These are phyloP conservation scores for Botrytis medusae DNA, from an alignment of 2,329 filamentous ascomycete genomes.

Conservation along the genomic window DNA sequence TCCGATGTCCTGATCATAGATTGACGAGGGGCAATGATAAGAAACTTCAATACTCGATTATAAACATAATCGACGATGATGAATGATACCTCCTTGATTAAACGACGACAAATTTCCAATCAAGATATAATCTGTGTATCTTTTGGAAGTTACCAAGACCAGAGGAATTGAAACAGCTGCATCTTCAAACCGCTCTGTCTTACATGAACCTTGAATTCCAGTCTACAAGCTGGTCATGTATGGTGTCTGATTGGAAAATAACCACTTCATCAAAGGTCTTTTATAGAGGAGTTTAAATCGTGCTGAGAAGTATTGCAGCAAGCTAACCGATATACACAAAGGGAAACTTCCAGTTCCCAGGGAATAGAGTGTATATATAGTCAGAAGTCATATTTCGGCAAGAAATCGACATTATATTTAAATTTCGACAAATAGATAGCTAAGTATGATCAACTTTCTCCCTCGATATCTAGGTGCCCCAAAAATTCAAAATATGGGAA, in stretches of 20 bases:
- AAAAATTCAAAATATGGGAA: not conserved
- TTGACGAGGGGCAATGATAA: not conserved
- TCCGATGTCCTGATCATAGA: not conserved
- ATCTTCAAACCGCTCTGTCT: not conserved
- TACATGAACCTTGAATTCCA: not conserved
- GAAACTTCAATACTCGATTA: rapidly evolving
- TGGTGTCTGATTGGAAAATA: not conserved
- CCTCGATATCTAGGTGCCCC: not conserved
- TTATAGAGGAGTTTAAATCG: not conserved
- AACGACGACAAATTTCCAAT: not conserved
- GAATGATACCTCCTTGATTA: not conserved
- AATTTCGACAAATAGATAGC: rapidly evolving
- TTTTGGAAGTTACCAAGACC: not conserved
- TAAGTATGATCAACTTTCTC: not conserved
- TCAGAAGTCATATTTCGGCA: not conserved
- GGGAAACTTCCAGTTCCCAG: not conserved
- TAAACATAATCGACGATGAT: not conserved
- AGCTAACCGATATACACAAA: not conserved
- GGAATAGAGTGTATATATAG: not conserved
- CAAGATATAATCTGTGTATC: not conserved
- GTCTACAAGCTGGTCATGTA: rapidly evolving
- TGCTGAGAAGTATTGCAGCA: not conserved
- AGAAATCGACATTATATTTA: not conserved
- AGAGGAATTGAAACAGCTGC: not conserved
- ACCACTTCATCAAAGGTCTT: not conserved